These are phyloP conservation scores for Cichorium intybus DNA, from an alignment of 140 eudicot genomes.

Conservation along the genomic window DNA sequence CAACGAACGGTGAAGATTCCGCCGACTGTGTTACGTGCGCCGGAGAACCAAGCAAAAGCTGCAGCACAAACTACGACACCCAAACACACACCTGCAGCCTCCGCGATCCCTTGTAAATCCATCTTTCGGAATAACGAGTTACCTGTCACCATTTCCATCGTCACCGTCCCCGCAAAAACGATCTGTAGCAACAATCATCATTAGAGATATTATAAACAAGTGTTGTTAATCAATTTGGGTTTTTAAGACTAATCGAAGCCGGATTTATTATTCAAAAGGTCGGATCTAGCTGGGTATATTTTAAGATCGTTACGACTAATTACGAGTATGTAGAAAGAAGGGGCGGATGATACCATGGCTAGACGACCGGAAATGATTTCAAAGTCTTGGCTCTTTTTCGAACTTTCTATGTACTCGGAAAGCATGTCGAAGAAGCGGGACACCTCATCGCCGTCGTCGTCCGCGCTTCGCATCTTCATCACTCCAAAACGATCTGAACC, in stretches of 20 bases:
- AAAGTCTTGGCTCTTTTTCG: conserved; percentile 83
- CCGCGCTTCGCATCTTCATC: conserved; percentile 29
- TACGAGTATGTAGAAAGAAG: too few relatives aligned
- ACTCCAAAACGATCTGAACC: conserved; percentile 59
- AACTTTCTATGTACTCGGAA: conserved; percentile 78
- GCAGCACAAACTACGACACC: conserved; percentile 72
- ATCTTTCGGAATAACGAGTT: conserved; percentile 70
- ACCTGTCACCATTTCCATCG: conserved; percentile 64
- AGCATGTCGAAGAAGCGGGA: conserved; percentile 68
- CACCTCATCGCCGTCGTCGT: conserved; percentile 17
- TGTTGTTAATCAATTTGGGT: background rate
- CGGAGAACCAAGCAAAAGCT: conserved; percentile 63
- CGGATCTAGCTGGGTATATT: too few relatives aligned
- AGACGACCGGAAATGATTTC: conserved; percentile 94
- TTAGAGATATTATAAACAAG: background rate
- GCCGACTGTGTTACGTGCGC: conserved; percentile 67
- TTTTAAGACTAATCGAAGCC: too few relatives aligned
- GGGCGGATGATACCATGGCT: conserved; percentile 77
- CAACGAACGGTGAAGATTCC: conserved; percentile 51
- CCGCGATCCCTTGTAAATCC: conserved; percentile 69
- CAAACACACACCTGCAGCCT: conserved; percentile 62
- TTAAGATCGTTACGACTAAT: background rate
- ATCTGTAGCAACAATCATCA: conserved; percentile 34
- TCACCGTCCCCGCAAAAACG: conserved; percentile 71
- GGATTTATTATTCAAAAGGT: background rate